Percentiles rank a stretch among this genome's conserved stretches.
phyloP scores from a whole-genome alignment of 1,284 basidiomycete species.

The Marasmius oreades region DNA sequence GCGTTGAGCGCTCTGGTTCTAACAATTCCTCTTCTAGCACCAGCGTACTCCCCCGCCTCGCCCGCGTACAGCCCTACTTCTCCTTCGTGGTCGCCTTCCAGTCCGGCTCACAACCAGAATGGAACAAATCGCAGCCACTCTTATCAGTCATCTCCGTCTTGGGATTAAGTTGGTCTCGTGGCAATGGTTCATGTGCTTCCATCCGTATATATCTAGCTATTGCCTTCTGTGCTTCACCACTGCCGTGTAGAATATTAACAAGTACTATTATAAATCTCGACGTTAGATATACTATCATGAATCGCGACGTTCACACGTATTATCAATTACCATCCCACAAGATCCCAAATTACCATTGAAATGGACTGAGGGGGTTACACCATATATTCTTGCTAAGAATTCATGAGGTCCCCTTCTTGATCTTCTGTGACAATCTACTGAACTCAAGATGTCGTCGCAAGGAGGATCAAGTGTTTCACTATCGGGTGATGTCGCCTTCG shows the following conservation, averaged over 20 bases:
- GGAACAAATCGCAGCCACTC: slow-evolving; percentile 27
- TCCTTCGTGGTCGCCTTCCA: slow-evolving; percentile 77
- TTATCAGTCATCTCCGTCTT: slow-evolving; percentile 26
- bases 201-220: neutral
- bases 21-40: slow-evolving; percentile 43
- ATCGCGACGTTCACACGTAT: no score
- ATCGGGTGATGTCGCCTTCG: slow-evolving; percentile 19
- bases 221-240: neutral
- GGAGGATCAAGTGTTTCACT: no score
- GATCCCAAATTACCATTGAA: no score
- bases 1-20: slow-evolving; percentile 19
- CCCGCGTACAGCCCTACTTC: slow-evolving; percentile 83
- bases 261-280: no score
- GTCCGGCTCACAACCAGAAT: slow-evolving; percentile 67
- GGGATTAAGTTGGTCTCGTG: slow-evolving; percentile 19
- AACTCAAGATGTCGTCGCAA: neutral
- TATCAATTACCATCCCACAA: no score
- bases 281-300: no score
- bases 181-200: neutral
- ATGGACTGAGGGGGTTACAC: no score
- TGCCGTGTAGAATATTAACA: neutral
- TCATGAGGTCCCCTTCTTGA: neutral
- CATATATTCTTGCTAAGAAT: no score
- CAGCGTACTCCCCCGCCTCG: slow-evolving; percentile 47
- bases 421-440: neutral